These are phyloP conservation scores for Xerocomus spinulosus DNA, from an alignment of 768 basidiomycete species.

Conservation along the genomic window DNA sequence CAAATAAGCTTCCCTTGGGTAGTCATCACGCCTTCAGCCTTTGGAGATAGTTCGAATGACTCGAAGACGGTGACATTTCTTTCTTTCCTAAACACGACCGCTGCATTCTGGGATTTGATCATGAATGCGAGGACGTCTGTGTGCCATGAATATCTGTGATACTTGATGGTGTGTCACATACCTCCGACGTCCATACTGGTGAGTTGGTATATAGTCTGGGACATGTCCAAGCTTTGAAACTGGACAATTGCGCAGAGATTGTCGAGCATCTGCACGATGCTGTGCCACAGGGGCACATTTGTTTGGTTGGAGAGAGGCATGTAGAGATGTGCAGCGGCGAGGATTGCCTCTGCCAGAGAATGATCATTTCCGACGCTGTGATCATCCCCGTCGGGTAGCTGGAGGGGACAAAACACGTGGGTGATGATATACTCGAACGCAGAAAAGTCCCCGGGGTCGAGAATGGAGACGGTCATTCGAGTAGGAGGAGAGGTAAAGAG, in stretches of 20 bases:
- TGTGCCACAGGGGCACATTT: slow-evolving; percentile 21
- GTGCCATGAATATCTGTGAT: not conserved
- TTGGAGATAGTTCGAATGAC: slow-evolving; percentile 40
- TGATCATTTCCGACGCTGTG: no score
- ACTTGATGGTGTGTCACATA: not conserved
- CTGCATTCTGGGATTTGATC: slow-evolving; percentile 45
- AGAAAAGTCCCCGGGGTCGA: no score
- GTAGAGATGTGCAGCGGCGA: no score
- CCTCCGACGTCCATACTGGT: slow-evolving; percentile 19
- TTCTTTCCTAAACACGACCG: slow-evolving; percentile 34
- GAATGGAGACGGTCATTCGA: no score
- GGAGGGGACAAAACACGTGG: no score
- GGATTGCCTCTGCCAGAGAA: no score
- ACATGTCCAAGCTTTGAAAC: not conserved
- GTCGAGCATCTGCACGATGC: slow-evolving; percentile 24
- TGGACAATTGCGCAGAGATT: not conserved
- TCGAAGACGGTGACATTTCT: slow-evolving; percentile 34
- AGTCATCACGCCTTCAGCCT: slow-evolving; percentile 28
- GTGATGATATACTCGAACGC: no score
- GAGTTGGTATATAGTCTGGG: not conserved
- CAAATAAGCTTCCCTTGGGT: slow-evolving; percentile 38
- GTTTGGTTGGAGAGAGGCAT: no score
- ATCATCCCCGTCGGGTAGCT: no score
- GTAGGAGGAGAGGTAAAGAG: no score
- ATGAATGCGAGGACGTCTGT: slow-evolving; percentile 37